A percentile compares a stretch with the other conserved stretches of the same genome.
Conservation (phyloP, 1,139 yeast species). For the Debaryomyces sp. region DNA sequence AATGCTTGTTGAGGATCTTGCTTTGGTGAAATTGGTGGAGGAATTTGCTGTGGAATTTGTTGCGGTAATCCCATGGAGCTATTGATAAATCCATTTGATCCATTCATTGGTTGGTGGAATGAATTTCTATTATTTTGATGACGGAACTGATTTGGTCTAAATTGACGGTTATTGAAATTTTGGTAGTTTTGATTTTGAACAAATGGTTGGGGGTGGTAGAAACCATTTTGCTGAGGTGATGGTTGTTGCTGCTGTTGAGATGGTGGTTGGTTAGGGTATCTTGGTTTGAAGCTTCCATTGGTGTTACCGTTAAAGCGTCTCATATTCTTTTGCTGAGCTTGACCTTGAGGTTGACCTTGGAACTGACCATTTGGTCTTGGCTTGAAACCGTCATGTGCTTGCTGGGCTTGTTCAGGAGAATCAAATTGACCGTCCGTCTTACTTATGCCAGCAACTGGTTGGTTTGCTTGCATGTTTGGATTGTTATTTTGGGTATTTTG, state of each 20-base stretch:
- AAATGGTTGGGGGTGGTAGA: slow-evolving; percentile 25
- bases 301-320: slow-evolving; percentile 19
- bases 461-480: neutral
- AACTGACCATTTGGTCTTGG: slow-evolving; percentile 12
- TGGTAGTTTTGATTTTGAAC: slow-evolving; percentile 25
- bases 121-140: slow-evolving; percentile 13
- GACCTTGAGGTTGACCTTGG: slow-evolving; percentile 8
- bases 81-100: slow-evolving; percentile 21
- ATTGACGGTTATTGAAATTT: slow-evolving; percentile 27
- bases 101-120: slow-evolving; percentile 8
- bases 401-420: slow-evolving; percentile 7
- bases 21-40: slow-evolving; percentile 53
- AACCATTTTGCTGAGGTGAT: slow-evolving; percentile 9
- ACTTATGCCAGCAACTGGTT: slow-evolving; percentile 1
- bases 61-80: slow-evolving; percentile 17
- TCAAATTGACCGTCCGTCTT: slow-evolving; percentile 10
- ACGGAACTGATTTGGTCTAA: slow-evolving; percentile 24
- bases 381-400: slow-evolving; percentile 13
- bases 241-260: slow-evolving; percentile 21
- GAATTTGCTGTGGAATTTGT: slow-evolving; percentile 35
- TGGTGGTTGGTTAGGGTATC: slow-evolving; percentile 21
- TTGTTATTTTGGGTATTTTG: slow-evolving; percentile 2
- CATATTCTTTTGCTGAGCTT: slow-evolving; percentile 22
- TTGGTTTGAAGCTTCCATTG: slow-evolving; percentile 19
- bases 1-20: slow-evolving; percentile 51